Evolutionary conservation across 2,329 filamentous ascomycete genomes (phyloP), one percentile per base, ranked within the genome.

Genomic region (Penicillium glabrum): DNA sequence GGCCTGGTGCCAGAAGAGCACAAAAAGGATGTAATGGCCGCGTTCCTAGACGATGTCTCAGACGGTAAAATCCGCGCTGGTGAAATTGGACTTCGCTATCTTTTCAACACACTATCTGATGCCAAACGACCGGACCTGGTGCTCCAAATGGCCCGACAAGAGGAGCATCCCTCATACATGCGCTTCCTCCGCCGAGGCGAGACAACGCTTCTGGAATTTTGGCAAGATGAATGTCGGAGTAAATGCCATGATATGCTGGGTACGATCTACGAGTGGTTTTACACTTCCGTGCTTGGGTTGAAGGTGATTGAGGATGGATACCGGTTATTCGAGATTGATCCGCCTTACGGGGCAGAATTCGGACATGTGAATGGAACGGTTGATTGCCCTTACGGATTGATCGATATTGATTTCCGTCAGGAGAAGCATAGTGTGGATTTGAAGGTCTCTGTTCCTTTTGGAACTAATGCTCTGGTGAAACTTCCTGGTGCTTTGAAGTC

Each of bases 121-220:
- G 56, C 62, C 1, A 58, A 65, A 24, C 56, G 65, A 1, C 65
- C 61, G 1, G 64, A 67, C 33, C 45, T 67, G 2, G 64, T 67
- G 4, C 52, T 67, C 6, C 57, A 58, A n/a, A 67, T 80, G 79
- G 74, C 74, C 1, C 69, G 78, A 2, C 78, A 79, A 51, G 75
- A 80, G 57, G 77, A 80, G 46, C 78, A 81, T 46, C 79, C 78
- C 0, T 77, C 73, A 0, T 81, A 80, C 56, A 79, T 81, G 77
- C 75, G 78, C 0, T 80, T 81, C 61, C 60, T 81, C 1, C 68
- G 77, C 1, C 69, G 73, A 2, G 78, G 78, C 0, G 79, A 80
- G 44, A 90, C 87, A 71, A 91, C 90, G 63, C 79, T 97, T 1
- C 81, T 96, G 9, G 86, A 86, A 51, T 91, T 93, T 67, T 97